Evolutionary conservation across 2,329 filamentous ascomycete genomes (phyloP), one percentile per base, ranked within the genome.

Genomic region (Apiospora aurea): DNA sequence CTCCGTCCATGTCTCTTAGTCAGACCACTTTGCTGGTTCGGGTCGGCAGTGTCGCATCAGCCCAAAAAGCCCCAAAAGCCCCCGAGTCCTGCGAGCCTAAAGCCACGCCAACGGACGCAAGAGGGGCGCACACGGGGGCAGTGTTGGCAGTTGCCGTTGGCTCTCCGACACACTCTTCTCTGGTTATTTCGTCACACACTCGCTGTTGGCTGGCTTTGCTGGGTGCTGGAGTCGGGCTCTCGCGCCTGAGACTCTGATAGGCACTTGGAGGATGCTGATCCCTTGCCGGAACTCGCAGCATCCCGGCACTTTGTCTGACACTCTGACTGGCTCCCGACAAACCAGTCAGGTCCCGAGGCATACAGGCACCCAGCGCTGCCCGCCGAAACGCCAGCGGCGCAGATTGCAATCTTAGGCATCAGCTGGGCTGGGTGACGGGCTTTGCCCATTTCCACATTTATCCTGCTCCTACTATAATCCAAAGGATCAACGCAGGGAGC

Each of bases 351-450:
- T 64, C 29, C 57, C 57, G 21, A 64, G 0, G n/a, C 29, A n/a
- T 3, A 29, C 26, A 29, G 26, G 26, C 26, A 29, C 26, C 57
- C 34, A 41, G n/a, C 57, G 34, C 34, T 34, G 10, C 14, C 29
- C 8, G 29, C 57, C 57, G 57, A 21, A 21, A 57, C 51, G 4
- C 53, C 57, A 64, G 57, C 34, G 57, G 57, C 57, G 34, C 57
- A 64, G 18, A 64, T 64, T 64, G 57, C 21, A 64, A 64, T 64
- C 57, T 64, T 64, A 64, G 57, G 57, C 57, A 64, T 64, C 57
- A 64, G 57, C 57, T n/a, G 29, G 34, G 34, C 57, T 64, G 57
- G 53, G 29, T 38, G 57, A 38, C 57, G 34, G 18, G n/a, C 21
- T 10, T 24, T 26, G n/a, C 49, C 21, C 11, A n/a, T 64, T 64